Conservation (phyloP, 345 rosid genomes). For the Gossypium turneri region DNA sequence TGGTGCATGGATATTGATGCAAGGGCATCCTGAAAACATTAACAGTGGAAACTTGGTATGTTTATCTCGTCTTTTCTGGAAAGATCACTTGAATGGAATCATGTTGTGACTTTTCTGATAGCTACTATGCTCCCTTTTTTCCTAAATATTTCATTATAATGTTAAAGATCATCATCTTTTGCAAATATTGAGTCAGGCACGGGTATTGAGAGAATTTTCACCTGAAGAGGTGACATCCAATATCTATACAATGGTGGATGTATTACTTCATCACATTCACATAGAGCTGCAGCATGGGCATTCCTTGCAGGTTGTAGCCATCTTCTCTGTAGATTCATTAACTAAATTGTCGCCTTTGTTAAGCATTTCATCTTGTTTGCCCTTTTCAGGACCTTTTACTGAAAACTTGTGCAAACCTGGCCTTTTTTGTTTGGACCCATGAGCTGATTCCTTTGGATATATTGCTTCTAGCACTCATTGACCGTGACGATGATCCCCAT, state of each 20-base stretch:
- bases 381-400: constrained; percentile 54
- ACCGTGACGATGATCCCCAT: constrained; percentile 94
- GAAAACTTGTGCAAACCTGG: constrained; percentile 72
- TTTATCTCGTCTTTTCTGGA: constrained; percentile 9
- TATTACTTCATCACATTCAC: constrained; percentile 76
- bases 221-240: constrained; percentile 96
- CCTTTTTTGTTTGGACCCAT: constrained; percentile 79
- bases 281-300: constrained; percentile 79
- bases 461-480: constrained; percentile 84
- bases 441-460: constrained; percentile 95
- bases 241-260: constrained; percentile 96
- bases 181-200: constrained; percentile 46
- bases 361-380: constrained; percentile 20
- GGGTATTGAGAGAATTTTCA: constrained; percentile 82
- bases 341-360: constrained; percentile 16
- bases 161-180: constrained; percentile 9
- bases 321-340: constrained; percentile 8
- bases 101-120: background rate
- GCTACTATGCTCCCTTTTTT: constrained; percentile 8
- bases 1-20: constrained; percentile 97
- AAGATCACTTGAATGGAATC: constrained; percentile 7
- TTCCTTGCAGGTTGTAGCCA: constrained; percentile 52
- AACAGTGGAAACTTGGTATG: constrained; percentile 82
- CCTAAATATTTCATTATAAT: constrained; percentile 10
- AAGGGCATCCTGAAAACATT: constrained; percentile 83